Evolutionary conservation across 768 basidiomycete species (phyloP).

Genomic region (Rickenella mellea): DNA sequence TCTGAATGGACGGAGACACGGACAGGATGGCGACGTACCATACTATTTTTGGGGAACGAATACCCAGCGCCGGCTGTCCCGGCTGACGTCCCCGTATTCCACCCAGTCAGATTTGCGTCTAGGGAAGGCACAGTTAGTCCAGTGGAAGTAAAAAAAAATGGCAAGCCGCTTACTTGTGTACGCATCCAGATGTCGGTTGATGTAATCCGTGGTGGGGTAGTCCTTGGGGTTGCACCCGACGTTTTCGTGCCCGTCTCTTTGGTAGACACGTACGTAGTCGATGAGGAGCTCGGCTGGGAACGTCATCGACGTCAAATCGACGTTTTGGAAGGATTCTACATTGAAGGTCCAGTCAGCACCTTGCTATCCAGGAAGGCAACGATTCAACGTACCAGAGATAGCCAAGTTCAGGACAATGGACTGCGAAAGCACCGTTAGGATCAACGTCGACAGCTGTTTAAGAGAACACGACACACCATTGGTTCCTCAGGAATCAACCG

Average conservation of each 20-base stretch:
- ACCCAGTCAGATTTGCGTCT: slow-evolving; percentile 23
- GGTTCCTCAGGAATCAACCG: slow-evolving; percentile 47
- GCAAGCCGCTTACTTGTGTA: slow-evolving; percentile 41
- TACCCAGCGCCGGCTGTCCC: slow-evolving; percentile 21
- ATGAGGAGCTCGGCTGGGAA: slow-evolving; percentile 66
- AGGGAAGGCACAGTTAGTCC: not conserved
- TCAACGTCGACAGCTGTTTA: not conserved
- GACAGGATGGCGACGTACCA: slow-evolving; percentile 7
- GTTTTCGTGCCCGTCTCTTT: slow-evolving; percentile 45
- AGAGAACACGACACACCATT: slow-evolving; percentile 23
- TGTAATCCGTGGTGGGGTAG: slow-evolving; percentile 61
- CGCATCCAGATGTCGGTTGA: slow-evolving; percentile 41
- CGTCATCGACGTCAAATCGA: slow-evolving; percentile 43
- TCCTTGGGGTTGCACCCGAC: slow-evolving; percentile 57
- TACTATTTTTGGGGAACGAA: slow-evolving; percentile 28
- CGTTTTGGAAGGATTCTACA: slow-evolving; percentile 28
- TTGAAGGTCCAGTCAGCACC: slow-evolving; percentile 1
- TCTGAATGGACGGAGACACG: too few relatives aligned
- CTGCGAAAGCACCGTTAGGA: slow-evolving; percentile 12
- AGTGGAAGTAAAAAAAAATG: not conserved
- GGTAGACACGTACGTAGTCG: slow-evolving; percentile 80
- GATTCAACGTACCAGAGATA: slow-evolving; percentile 36
- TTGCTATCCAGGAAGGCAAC: not conserved
- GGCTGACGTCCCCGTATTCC: too few relatives aligned
- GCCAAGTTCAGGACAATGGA: slow-evolving; percentile 53